Base-by-base conservation (phyloP, 805 yeast species). In the Candida sonorensis region DNA sequence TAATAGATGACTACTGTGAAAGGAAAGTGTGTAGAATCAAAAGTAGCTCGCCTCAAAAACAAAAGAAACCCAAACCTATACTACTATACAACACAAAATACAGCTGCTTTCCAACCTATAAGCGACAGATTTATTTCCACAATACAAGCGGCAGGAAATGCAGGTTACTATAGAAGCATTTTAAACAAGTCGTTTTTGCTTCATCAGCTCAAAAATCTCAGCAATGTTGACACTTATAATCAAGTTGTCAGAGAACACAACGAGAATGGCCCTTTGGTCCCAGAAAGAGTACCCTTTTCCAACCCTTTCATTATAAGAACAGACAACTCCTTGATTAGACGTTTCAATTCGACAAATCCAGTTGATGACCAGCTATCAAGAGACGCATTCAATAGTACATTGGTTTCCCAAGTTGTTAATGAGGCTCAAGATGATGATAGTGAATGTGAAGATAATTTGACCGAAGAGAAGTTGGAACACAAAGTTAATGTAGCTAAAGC, bases 401-500 rank as follows among this genome's bases (percentile, higher is more conserved):
- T n/a, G n/a, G n/a, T n/a, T n/a, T n/a, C n/a, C n/a, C n/a, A n/a
- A n/a, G n/a, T n/a, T n/a, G n/a, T n/a, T n/a, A n/a, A n/a, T n/a
- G n/a, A n/a, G n/a, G n/a, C n/a, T n/a, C n/a, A n/a, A n/a, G n/a
- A n/a, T n/a, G n/a, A n/a, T n/a, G n/a, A n/a, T n/a, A n/a, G 10
- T 19, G 26, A 25, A 22, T 36, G 30, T 11, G 41, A 34, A 15
- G 21, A 34, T n/a, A 38, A 35, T 3, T 10, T 21, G n/a, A 29
- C 17, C 5, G 20, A 33, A 7, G n/a, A 20, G 10, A 31, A 21
- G 7, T 13, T 33, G 7, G 18, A 26, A 6, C 33, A 64, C 29
- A 52, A 62, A 27, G 61, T 55, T 5, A 50, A 53, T 13, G 66
- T 75, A 11, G 77, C 78, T 1, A 64, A 59, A 20, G 78, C 79